phyloP scores from a whole-genome alignment of 208 protist genomes.

The Phytomonas serpens region DNA sequence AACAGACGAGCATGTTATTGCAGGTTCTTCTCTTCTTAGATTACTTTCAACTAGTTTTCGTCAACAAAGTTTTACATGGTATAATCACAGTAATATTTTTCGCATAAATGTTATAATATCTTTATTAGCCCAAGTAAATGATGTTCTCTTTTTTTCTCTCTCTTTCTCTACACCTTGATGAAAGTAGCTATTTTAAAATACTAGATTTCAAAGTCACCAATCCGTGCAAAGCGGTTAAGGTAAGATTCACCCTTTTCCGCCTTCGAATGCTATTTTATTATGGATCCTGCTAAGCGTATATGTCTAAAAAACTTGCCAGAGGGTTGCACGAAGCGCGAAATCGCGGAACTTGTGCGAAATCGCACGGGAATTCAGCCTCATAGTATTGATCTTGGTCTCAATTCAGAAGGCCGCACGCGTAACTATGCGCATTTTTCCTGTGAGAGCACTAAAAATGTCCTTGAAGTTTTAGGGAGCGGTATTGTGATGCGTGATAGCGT shows the following conservation, averaged over 20 bases:
- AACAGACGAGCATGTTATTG: no score
- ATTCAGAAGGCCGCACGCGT: conserved; percentile 34
- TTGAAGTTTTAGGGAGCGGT: conserved; percentile 45
- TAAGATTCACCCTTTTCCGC: no score
- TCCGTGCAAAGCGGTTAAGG: not conserved
- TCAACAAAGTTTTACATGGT: no score
- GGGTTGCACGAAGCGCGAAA: conserved; percentile 73
- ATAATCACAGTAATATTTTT: no score
- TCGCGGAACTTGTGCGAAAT: conserved; percentile 72
- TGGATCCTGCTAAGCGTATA: conserved; percentile 85
- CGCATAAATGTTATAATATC: no score
- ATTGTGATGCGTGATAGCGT: conserved; percentile 22
- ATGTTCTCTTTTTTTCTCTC: no score
- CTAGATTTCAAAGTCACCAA: no score
- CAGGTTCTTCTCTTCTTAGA: no score
- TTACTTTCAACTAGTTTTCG: no score
- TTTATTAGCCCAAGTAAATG: no score
- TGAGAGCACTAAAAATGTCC: conserved; percentile 72
- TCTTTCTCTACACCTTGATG: no score
- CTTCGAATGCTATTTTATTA: conserved; percentile 10
- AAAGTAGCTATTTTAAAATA: no score
- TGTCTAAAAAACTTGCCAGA: conserved; percentile 79
- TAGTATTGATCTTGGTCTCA: conserved; percentile 80
- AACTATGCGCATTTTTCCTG: conserved; percentile 83
- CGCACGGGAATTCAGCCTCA: conserved; percentile 70